A percentile compares a stretch with the other conserved stretches of the same genome.
Evolutionary conservation across 306 rosid genomes (phyloP).

Genomic region (Biancaea sappan): DNA sequence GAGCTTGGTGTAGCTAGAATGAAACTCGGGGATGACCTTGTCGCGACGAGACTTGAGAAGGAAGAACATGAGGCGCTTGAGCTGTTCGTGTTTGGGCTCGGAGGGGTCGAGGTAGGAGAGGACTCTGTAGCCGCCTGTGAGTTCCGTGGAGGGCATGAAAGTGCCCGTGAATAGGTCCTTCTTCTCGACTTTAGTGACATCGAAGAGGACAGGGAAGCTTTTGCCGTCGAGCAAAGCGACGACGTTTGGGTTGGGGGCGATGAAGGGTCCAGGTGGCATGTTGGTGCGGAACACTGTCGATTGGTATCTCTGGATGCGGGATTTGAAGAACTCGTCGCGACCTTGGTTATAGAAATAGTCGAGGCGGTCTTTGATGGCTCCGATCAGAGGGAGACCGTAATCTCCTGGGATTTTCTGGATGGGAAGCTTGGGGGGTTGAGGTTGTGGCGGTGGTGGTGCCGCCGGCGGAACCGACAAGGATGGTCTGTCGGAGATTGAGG

Average conservation of each 20-base stretch:
- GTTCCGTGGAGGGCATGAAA: constrained; percentile 74
- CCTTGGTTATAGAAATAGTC: constrained; percentile 95
- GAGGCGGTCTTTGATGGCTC: constrained; percentile 60
- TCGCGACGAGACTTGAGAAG: constrained; percentile 65
- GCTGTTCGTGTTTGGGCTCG: constrained; percentile 70
- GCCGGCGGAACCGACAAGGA: constrained; percentile 30
- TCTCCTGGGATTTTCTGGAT: constrained; percentile 77
- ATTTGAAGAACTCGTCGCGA: constrained; percentile 79
- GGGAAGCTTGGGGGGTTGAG: constrained; percentile 49
- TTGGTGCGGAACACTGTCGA: constrained; percentile 85
- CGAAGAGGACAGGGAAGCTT: constrained; percentile 81
- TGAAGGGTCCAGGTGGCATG: constrained; percentile 85
- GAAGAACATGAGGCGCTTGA: constrained; percentile 65
- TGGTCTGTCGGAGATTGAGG: constrained; percentile 61
- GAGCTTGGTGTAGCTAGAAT: constrained; percentile 45
- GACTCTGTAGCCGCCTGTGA: constrained; percentile 84
- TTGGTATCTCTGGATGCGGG: constrained; percentile 65
- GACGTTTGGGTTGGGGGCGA: constrained; percentile 59
- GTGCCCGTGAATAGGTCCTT: constrained; percentile 87
- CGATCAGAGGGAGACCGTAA: constrained; percentile 69
- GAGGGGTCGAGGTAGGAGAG: constrained; percentile 91
- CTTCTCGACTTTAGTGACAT: constrained; percentile 69
- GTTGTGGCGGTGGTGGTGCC: constrained; percentile 18
- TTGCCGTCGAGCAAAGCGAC: constrained; percentile 78
- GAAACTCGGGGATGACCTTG: constrained; percentile 74